phyloP scores from a whole-genome alignment of 805 yeast species.

The Ogataea minuta region DNA sequence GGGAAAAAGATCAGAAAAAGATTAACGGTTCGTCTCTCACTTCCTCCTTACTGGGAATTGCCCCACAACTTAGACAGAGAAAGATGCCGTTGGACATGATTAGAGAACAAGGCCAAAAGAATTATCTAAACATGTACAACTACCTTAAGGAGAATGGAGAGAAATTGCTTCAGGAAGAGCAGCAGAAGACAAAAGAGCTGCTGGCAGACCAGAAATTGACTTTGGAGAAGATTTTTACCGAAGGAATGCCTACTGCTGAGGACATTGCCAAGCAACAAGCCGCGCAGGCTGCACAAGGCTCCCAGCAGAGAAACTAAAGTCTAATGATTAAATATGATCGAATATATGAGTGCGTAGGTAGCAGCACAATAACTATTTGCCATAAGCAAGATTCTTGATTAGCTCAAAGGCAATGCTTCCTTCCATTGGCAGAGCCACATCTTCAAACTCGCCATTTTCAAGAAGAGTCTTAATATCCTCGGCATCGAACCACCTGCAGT shows the following conservation, averaged over 20 bases:
- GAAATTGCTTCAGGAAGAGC: slow-evolving; percentile 81
- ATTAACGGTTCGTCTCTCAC: slow-evolving; percentile 23
- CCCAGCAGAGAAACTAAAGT: slow-evolving; percentile 9
- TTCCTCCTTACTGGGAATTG: slow-evolving; percentile 53
- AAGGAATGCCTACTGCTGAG: slow-evolving; percentile 77
- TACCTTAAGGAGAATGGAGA: slow-evolving; percentile 56
- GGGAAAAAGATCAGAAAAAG: slow-evolving; percentile 50
- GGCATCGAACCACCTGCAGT: slow-evolving; percentile 81
- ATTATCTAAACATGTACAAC: slow-evolving; percentile 75
- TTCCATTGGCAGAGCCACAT: slow-evolving; percentile 41
- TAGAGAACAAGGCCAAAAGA: slow-evolving; percentile 90
- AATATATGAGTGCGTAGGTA: slow-evolving; percentile 1
- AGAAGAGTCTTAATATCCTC: slow-evolving; percentile 41
- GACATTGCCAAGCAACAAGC: slow-evolving; percentile 44
- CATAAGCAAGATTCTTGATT: slow-evolving; percentile 31
- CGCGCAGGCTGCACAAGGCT: slow-evolving; percentile 14
- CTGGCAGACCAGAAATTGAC: slow-evolving; percentile 82
- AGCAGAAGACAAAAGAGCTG: slow-evolving; percentile 72
- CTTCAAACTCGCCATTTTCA: slow-evolving; percentile 18
- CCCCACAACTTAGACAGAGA: slow-evolving; percentile 42
- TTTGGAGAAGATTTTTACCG: slow-evolving; percentile 78
- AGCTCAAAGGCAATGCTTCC: slow-evolving; percentile 44
- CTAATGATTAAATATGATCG: slow-evolving; percentile 5
- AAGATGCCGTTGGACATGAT: slow-evolving; percentile 84
- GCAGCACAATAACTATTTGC: slow-evolving; percentile 2